Conservation (phyloP, 2,329 filamentous ascomycete genomes). For the Akanthomyces muscarius region DNA sequence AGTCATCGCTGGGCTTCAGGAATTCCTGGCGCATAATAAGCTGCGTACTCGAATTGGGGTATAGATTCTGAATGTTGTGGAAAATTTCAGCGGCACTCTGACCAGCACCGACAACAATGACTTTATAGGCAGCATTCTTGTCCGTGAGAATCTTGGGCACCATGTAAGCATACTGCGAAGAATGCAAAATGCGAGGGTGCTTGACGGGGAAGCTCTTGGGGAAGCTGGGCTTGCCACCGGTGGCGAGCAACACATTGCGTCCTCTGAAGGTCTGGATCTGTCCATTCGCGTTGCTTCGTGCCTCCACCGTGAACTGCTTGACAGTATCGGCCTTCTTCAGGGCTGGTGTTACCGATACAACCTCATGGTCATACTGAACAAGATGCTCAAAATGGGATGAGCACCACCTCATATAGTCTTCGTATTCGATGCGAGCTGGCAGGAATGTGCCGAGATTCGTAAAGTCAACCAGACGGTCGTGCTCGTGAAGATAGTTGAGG, state of each 20-base stretch:
- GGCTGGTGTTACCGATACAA: conserved; percentile 64
- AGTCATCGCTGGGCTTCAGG: conserved; percentile 87
- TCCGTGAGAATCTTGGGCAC: conserved; percentile 57
- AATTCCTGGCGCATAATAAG: conserved; percentile 81
- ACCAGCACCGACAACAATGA: conserved; percentile 83
- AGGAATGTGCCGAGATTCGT: conserved; percentile 88
- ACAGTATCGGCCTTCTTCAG: conserved; percentile 46
- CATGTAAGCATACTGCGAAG: conserved; percentile 73
- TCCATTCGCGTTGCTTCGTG: conserved; percentile 58
- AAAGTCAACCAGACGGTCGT: conserved; percentile 80
- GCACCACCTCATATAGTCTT: conserved; percentile 95
- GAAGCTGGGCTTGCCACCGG: conserved; percentile 62
- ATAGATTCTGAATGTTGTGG: conserved; percentile 76
- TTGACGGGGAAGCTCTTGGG: conserved; percentile 65
- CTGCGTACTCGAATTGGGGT: conserved; percentile 73
- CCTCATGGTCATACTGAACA: conserved; percentile 75
- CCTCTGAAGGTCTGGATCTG: conserved; percentile 49
- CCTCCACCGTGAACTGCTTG: conserved; percentile 64
- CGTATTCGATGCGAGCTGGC: conserved; percentile 81
- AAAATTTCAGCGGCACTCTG: conserved; percentile 96
- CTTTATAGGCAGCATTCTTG: conserved; percentile 56
- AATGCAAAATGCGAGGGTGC: conserved; percentile 77
- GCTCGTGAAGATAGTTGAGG: conserved; percentile 84
- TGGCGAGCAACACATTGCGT: conserved; percentile 61
- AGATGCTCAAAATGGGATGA: conserved; percentile 70